A percentile compares a stretch with the other conserved stretches of the same genome.
These are phyloP conservation scores for Tetradesmus lagerheimii DNA, from an alignment of 139 green algal genomes.

Conservation along the genomic window DNA sequence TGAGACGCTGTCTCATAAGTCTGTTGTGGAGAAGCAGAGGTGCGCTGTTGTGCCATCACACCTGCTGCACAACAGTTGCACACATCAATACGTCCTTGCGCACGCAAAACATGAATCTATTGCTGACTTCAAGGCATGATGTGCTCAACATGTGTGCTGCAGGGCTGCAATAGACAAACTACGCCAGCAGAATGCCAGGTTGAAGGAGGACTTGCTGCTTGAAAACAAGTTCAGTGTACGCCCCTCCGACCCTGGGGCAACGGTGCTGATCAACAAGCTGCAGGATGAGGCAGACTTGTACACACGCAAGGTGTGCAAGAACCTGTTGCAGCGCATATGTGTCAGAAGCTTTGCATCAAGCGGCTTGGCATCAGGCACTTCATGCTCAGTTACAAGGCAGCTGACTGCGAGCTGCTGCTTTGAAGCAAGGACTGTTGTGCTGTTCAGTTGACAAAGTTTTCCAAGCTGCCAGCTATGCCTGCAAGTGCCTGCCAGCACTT, in stretches of 20 bases:
- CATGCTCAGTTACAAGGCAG: no score
- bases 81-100: background rate
- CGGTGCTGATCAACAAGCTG: constrained; percentile 53
- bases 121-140: no score
- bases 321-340: background rate
- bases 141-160: background rate
- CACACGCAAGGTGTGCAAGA: constrained; percentile 51
- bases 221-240: constrained; percentile 92
- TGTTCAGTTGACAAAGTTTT: no score
- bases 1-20: constrained; percentile 70
- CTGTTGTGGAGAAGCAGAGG: constrained; percentile 70
- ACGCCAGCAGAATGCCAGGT: constrained; percentile 79
- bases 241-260: constrained; percentile 46
- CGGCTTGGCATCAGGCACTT: no score
- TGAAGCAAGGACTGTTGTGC: no score
- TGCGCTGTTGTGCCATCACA: constrained; percentile 17
- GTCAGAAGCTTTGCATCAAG: background rate
- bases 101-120: background rate
- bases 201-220: constrained; percentile 92
- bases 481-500: background rate
- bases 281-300: constrained; percentile 57
- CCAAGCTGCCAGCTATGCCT: background rate
- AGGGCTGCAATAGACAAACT: constrained; percentile 89
- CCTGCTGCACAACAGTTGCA: background rate
- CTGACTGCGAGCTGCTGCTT: no score